Evolutionary conservation across 306 rosid species (phyloP).

Genomic region (Boehmeria nivea): DNA sequence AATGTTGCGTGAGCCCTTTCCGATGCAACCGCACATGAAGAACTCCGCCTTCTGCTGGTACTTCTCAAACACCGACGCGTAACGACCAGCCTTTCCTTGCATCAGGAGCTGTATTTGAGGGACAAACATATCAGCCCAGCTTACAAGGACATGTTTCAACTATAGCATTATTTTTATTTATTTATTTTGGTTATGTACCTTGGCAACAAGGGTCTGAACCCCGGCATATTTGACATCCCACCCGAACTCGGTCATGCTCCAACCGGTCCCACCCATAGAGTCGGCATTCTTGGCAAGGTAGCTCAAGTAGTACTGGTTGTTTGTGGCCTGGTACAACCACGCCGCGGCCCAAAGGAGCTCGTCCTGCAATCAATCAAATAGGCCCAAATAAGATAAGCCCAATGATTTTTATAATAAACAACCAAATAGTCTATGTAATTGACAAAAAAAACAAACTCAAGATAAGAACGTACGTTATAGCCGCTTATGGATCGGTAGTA

Average conservation of each 20-base stretch:
- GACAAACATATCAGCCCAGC: not conserved
- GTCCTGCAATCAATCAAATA: conserved; percentile 39
- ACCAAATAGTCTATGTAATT: too few relatives aligned
- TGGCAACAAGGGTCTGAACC: conserved; percentile 79
- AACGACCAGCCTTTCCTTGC: conserved; percentile 76
- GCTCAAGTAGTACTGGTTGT: conserved; percentile 65
- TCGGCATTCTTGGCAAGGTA: conserved; percentile 81
- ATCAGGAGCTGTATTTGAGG: conserved; percentile 47
- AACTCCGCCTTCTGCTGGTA: conserved; percentile 68
- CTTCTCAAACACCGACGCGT: conserved; percentile 57
- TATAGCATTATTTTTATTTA: not conserved
- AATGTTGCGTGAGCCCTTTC: conserved; percentile 58
- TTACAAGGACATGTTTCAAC: too few relatives aligned
- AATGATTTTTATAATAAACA: too few relatives aligned
- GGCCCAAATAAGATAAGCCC: not conserved
- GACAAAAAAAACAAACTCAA: too few relatives aligned
- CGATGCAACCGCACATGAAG: conserved; percentile 78
- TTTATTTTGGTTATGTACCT: conserved; percentile 52
- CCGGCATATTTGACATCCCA: conserved; percentile 98
- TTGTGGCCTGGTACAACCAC: conserved; percentile 87
- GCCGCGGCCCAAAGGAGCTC: conserved; percentile 98
- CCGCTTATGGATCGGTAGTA: conserved; percentile 88
- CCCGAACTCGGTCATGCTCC: conserved; percentile 84
- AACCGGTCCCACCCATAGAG: conserved; percentile 89
- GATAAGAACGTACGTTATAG: conserved; percentile 62